phyloP scores from a whole-genome alignment of 345 rosid genomes.

The Citrus mangshanensis region DNA sequence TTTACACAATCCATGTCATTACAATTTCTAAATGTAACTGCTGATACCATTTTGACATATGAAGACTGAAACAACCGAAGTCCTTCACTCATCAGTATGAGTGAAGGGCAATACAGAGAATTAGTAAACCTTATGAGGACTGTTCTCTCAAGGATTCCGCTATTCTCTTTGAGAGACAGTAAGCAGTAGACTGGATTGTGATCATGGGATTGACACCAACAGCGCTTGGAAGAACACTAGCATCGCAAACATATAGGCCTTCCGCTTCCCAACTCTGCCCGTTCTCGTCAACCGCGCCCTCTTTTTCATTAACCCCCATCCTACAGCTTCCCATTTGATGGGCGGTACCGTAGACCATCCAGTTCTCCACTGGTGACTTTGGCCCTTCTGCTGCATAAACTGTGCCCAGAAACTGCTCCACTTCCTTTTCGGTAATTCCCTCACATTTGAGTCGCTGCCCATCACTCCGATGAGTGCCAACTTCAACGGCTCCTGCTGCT shows the following conservation, averaged over 20 bases:
- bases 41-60: too few species aligned
- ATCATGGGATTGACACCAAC: constrained; percentile 75
- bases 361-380: constrained; percentile 28
- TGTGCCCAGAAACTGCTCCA: constrained; percentile 46
- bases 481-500: constrained; percentile 69
- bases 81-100: too few species aligned
- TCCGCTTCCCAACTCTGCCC: constrained; percentile 69
- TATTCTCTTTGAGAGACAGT: constrained; percentile 50
- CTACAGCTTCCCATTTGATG: constrained; percentile 76
- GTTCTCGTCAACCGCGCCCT: constrained; percentile 50
- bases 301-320: constrained; percentile 44
- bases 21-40: background rate
- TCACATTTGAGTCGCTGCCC: constrained; percentile 46
- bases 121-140: constrained; percentile 1
- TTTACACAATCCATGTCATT: background rate
- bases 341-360: constrained; percentile 43
- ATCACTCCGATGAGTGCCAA: constrained; percentile 59
- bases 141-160: constrained; percentile 31
- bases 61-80: background rate
- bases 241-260: constrained; percentile 55
- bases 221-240: constrained; percentile 57
- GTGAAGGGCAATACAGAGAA: background rate
- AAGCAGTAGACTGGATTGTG: constrained; percentile 65
- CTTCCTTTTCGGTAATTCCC: constrained; percentile 33
- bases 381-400: constrained; percentile 35